Conservation (phyloP, 2,329 filamentous ascomycete species). For the Neofusicoccum ribis region DNA sequence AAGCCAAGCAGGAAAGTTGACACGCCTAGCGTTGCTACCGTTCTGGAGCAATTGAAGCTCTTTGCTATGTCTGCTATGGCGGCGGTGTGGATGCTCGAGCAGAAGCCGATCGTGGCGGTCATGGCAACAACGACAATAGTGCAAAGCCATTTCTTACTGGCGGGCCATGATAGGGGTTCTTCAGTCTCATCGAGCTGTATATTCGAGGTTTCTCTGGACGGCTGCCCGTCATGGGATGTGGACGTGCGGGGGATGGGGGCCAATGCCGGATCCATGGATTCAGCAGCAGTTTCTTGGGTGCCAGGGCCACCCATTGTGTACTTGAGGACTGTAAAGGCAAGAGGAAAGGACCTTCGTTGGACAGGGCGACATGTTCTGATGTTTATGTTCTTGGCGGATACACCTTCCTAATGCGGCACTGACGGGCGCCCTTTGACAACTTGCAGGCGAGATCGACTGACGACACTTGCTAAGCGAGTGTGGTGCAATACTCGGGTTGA, state of each 20-base stretch:
- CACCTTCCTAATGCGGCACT: neutral
- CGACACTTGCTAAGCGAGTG: too few species aligned
- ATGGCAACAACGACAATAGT: slow-evolving; percentile 22
- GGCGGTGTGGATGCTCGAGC: slow-evolving; percentile 48
- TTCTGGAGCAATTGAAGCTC: slow-evolving; percentile 10
- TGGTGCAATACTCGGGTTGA: too few species aligned
- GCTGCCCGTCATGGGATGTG: neutral
- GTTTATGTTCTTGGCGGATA: neutral
- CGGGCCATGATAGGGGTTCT: slow-evolving; percentile 12
- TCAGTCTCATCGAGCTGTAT: neutral
- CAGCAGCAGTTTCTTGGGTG: neutral
- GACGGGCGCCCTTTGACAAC: slow-evolving; percentile 1
- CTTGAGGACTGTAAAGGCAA: neutral
- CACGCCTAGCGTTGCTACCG: slow-evolving; percentile 38
- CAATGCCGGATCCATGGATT: neutral
- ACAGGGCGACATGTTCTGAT: neutral
- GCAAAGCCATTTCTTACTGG: slow-evolving; percentile 21
- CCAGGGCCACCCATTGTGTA: neutral
- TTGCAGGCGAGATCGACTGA: too few species aligned
- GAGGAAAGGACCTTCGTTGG: neutral
- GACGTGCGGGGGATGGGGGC: neutral
- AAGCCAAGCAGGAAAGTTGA: slow-evolving; percentile 54
- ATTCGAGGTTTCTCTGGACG: neutral
- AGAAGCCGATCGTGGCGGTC: slow-evolving; percentile 22
- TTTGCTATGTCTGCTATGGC: slow-evolving; percentile 40